Conservation (phyloP, 805 yeast species). For the Starmerella lactis-condensi region DNA sequence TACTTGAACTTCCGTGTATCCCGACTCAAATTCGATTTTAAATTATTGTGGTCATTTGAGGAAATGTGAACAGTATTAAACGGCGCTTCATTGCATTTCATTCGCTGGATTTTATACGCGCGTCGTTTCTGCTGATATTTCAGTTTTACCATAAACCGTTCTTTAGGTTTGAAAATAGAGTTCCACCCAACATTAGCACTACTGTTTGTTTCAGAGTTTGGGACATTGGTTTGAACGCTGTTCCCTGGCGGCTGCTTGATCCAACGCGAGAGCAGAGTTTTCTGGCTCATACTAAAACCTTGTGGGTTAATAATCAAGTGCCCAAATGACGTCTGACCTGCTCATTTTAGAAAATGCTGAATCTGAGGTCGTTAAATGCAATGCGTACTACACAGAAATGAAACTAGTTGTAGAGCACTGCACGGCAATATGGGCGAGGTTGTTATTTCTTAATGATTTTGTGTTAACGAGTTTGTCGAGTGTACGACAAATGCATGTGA, state of each 20-base stretch:
- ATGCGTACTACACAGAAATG: constrained; percentile 24
- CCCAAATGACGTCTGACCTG: background rate
- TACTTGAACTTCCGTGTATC: no score
- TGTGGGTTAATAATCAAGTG: background rate
- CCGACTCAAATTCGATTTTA: no score
- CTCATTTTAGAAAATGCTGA: constrained; percentile 25
- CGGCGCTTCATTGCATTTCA: background rate
- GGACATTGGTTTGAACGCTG: no score
- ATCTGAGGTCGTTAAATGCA: constrained; percentile 34
- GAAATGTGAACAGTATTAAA: no score
- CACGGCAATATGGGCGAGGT: constrained; percentile 28
- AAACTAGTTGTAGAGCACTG: constrained; percentile 25
- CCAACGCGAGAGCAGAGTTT: constrained; percentile 8
- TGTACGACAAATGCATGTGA: constrained; percentile 23
- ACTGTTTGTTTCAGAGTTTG: background rate
- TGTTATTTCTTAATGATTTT: constrained; percentile 30
- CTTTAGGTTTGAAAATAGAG: background rate
- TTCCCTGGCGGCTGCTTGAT: constrained; percentile 2
- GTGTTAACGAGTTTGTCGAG: constrained; percentile 29
- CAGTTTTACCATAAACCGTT: background rate
- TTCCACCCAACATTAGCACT: background rate
- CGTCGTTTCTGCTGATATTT: background rate
- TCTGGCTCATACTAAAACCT: background rate
- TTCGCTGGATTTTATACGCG: background rate
- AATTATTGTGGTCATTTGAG: no score